Evolutionary conservation across 2,329 filamentous ascomycete species (phyloP), one percentile per base, ranked within the genome.

Genomic region (Graphiopsis chlorocephala): DNA sequence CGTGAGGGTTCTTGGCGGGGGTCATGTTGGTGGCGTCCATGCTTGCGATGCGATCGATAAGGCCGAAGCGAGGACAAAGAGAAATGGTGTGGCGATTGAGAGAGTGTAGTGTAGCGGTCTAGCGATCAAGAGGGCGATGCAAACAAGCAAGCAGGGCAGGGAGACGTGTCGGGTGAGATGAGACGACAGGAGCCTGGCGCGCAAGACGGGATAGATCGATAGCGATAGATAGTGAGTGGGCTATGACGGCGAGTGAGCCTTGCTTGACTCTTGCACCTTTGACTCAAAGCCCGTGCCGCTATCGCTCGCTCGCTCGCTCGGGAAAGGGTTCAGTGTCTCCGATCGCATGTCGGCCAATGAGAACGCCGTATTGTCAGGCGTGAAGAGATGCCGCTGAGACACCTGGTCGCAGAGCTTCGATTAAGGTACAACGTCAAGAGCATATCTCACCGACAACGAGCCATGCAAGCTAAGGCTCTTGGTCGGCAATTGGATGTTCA

Each of bases 1-100:
- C 59, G 59, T 50, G 31, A 29, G 59, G 59, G 29, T 62, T 62
- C 25, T 31, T 35, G 50, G 59, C 38, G 59, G 59, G 47, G 31
- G 59, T 52, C n/a, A 31, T 31, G 57, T 23, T 60, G 20, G 45
- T 35, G 59, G 59, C 33, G 55, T 58, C 55, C 55, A 58, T 58
- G 55, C 23, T 58, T 38, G 55, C 55, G 25, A 55, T 33, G 28
- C 25, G n/a, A 26, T 20, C 31, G 53, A 56, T 25, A 38, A 38
- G 53, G n/a, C 53, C 14, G 14, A 20, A 12, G 53, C 50, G 50
- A 53, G 38, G 17, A 53, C 50, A 53, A 53, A 53, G 38, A 45
- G 50, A 28, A 23, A 53, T 23, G 26, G 11, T 31, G 50, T 28
- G 26, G 38, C 38, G 38, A 45, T 45, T 45, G 11, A n/a, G 10